Percentiles rank a stretch among this genome's conserved stretches.
Evolutionary conservation across 805 yeast genomes (phyloP).

Genomic region (Lipomyces starkeyi): DNA sequence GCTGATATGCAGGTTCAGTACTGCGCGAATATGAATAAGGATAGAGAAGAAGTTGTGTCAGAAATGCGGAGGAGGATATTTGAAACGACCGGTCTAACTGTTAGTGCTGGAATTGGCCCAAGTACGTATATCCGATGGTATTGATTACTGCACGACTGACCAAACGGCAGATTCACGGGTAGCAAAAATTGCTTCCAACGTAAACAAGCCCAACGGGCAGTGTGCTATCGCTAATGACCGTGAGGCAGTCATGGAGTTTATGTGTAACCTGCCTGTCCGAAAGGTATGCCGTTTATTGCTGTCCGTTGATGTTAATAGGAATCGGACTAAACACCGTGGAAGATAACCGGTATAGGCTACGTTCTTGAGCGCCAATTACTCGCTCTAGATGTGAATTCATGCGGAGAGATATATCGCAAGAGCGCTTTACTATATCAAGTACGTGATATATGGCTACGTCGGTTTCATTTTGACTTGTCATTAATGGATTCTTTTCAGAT

Average conservation of each 20-base stretch:
- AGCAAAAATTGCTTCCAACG: conserved; percentile 42
- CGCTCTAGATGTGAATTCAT: conserved; percentile 35
- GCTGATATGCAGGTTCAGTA: conserved; percentile 34
- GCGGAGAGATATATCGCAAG: conserved; percentile 36
- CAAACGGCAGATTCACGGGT: conserved; percentile 33
- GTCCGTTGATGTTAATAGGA: too few species aligned
- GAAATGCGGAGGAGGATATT: conserved; percentile 53
- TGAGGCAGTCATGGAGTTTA: conserved; percentile 36
- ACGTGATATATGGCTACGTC: neutral
- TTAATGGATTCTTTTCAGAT: conserved; percentile 11
- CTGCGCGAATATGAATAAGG: conserved; percentile 38
- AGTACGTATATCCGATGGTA: conserved; percentile 50
- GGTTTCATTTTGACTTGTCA: neutral
- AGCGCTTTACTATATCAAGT: conserved; percentile 21
- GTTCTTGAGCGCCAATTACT: conserved; percentile 41
- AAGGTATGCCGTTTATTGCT: conserved; percentile 23
- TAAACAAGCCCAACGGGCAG: conserved; percentile 42
- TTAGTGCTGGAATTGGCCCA: conserved; percentile 77
- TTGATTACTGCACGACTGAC: neutral
- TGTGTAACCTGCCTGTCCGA: conserved; percentile 36
- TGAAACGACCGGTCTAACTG: conserved; percentile 61
- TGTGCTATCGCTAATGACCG: conserved; percentile 25
- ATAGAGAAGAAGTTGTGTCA: conserved; percentile 42
- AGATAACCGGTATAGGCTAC: conserved; percentile 40
- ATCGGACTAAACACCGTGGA: neutral